Conservation (phyloP, 1,284 basidiomycete genomes). For the Rhodotorula glutinis region DNA sequence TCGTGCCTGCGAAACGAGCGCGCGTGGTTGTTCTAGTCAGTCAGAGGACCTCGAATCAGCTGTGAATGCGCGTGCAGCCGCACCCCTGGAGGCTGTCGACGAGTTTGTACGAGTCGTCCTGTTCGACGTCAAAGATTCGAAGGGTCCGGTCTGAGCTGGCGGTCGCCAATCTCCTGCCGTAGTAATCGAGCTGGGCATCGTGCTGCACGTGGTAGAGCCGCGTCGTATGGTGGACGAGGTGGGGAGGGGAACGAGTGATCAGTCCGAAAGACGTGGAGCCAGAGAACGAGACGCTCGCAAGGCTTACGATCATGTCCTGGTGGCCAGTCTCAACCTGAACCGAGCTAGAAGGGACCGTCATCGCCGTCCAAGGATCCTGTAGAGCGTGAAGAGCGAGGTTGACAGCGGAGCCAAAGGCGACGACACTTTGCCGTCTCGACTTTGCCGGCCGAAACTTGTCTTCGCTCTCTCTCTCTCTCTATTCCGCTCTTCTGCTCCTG, state of each 20-base stretch:
- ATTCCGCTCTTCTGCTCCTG: too few species aligned
- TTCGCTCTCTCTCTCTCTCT: too few species aligned
- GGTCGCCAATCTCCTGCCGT: conserved; percentile 92
- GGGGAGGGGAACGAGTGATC: too few species aligned
- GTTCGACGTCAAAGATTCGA: conserved; percentile 90
- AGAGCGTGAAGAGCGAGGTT: background rate
- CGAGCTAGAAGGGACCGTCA: conserved; percentile 28
- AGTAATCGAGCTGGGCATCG: conserved; percentile 97
- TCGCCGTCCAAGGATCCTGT: background rate
- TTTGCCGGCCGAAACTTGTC: too few species aligned
- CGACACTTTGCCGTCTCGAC: too few species aligned
- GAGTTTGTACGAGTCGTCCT: conserved; percentile 52
- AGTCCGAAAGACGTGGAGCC: conserved; percentile 1
- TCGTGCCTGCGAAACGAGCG: conserved; percentile 63
- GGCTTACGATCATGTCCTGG: conserved; percentile 88
- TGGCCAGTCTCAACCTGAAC: conserved; percentile 73
- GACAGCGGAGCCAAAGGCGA: background rate
- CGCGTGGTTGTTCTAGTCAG: too few species aligned
- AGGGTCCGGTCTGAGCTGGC: conserved; percentile 95
- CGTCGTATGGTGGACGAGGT: too few species aligned
- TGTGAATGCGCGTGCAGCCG: background rate
- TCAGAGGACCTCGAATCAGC: background rate
- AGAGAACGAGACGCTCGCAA: background rate
- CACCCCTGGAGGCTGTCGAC: conserved; percentile 76
- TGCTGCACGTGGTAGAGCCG: conserved; percentile 58